Conservation (phyloP, 2,329 filamentous ascomycete species). For the Drechslera avenae region DNA sequence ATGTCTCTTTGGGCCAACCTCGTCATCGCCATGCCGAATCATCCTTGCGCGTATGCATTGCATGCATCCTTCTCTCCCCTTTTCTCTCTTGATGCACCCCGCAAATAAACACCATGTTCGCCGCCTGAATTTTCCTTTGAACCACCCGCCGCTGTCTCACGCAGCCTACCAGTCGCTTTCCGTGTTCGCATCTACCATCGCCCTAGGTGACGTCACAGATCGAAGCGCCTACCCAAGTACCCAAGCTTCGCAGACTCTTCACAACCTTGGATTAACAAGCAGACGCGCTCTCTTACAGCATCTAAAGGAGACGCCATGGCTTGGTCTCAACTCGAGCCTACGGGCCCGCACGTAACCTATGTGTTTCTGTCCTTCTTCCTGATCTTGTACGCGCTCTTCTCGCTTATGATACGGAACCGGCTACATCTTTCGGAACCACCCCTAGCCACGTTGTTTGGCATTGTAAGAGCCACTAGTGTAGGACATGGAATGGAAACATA, state of each 20-base stretch:
- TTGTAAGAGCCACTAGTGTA: slow-evolving; percentile 24
- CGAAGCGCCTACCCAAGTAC: not conserved
- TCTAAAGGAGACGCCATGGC: slow-evolving; percentile 28
- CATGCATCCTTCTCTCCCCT: slow-evolving; percentile 7
- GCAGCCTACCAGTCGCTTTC: not conserved
- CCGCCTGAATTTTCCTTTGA: not conserved
- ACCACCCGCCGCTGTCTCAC: not conserved
- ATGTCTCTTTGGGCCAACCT: not conserved
- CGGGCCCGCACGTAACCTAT: slow-evolving; percentile 54
- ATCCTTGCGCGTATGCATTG: not conserved
- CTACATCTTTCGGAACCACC: slow-evolving; percentile 57
- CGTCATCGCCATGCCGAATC: slow-evolving; percentile 4
- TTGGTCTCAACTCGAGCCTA: slow-evolving; percentile 55
- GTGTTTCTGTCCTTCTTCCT: slow-evolving; percentile 53
- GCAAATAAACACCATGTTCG: not conserved
- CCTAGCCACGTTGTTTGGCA: slow-evolving; percentile 54
- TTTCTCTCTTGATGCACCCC: not conserved
- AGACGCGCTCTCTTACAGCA: not conserved
- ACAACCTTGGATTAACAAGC: not conserved
- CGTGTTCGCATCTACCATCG: not conserved
- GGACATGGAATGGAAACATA: not conserved
- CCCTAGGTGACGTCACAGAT: slow-evolving; percentile 3
- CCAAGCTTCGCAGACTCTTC: slow-evolving; percentile 12
- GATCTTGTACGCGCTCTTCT: slow-evolving; percentile 54
- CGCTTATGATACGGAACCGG: slow-evolving; percentile 53